Evolutionary conservation across 129 eudicot species (phyloP), one percentile per base, ranked within the genome.

Genomic region (Pulicaria dysenterica): DNA sequence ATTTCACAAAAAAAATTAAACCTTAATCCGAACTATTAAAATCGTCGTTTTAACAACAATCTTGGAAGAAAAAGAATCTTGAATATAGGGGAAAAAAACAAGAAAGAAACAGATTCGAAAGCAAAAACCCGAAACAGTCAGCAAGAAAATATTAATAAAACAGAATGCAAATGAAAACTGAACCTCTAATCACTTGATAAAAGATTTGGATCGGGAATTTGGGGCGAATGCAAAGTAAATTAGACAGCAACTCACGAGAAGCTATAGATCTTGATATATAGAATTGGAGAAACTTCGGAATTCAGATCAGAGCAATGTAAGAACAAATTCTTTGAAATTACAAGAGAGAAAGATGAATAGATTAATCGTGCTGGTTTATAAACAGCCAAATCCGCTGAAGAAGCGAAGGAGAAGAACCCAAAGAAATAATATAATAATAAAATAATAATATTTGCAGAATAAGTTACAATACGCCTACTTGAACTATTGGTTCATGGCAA

Each of bases 391-490:
- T 88, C 83, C 83, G 87, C 80, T 83, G 84, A 88, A 76, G 87
- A 77, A 78, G 86, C 81, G 81, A 64, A 78, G 91, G 80, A 83
- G 95, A 90, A 78, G 96, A 85, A 90, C 82, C 91, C 84, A 84
- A 87, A 65, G 69, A 59, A 61, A 71, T 64, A 12, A 14, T 66
- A 65, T 49, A 46, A 54, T 73, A 59, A 48, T 58, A 12, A 14
- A 72, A 65, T 49, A 46, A 54, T 73, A 59, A 48, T 58, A 59
- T 74, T 67, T 14, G 16, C 19, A 24, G 12, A 42, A 4, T 31
- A 10, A 7, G 4, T 61, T 70, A 53, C 67, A 15, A 2, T 61
- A 61, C 5, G 59, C 51, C 31, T 9, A n/a, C 77, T 70, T 62
- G 0, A 1, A 34, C 59, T 78, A 14, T 53, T 3, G 38, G 1